Conservation (phyloP, 805 yeast species). For the Candida germanica region DNA sequence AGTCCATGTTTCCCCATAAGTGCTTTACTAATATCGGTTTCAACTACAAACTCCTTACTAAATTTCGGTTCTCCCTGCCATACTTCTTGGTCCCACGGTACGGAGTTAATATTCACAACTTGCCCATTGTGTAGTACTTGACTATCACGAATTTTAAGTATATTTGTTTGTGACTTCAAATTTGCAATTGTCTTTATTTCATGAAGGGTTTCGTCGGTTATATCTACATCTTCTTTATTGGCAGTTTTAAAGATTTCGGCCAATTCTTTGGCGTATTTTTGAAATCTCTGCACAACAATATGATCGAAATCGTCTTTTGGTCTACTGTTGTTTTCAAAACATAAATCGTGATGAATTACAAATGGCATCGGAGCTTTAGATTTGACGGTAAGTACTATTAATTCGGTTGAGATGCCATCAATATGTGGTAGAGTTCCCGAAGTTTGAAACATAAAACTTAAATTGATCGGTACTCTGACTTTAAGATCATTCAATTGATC, state of each 20-base stretch:
- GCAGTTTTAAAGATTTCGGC: slow-evolving; percentile 20
- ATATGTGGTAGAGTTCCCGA: slow-evolving; percentile 14
- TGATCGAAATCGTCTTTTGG: slow-evolving; percentile 29
- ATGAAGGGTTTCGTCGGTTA: slow-evolving; percentile 24
- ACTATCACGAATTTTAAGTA: slow-evolving; percentile 19
- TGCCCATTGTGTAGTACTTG: background rate
- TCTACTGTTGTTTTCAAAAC: slow-evolving; percentile 28
- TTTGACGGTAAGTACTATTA: slow-evolving; percentile 28
- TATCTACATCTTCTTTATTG: slow-evolving; percentile 21
- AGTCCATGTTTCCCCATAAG: slow-evolving; percentile 7
- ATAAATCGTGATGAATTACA: slow-evolving; percentile 32
- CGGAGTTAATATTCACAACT: slow-evolving; percentile 1
- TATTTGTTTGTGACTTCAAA: slow-evolving; percentile 25
- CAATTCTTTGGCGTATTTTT: slow-evolving; percentile 27
- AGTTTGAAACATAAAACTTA: slow-evolving; percentile 19
- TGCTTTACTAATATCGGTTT: slow-evolving; percentile 22
- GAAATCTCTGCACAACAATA: slow-evolving; percentile 31
- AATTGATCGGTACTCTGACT: slow-evolving; percentile 7
- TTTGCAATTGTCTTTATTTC: slow-evolving; percentile 34
- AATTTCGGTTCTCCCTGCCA: slow-evolving; percentile 2
- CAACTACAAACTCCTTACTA: slow-evolving; percentile 5
- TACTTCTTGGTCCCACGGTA: slow-evolving; percentile 8
- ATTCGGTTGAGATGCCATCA: slow-evolving; percentile 26
- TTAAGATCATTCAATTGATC: slow-evolving; percentile 3
- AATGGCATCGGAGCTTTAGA: slow-evolving; percentile 33